Conservation (phyloP, 2,329 filamentous ascomycete genomes). For the Fusarium sterilihyphosum region DNA sequence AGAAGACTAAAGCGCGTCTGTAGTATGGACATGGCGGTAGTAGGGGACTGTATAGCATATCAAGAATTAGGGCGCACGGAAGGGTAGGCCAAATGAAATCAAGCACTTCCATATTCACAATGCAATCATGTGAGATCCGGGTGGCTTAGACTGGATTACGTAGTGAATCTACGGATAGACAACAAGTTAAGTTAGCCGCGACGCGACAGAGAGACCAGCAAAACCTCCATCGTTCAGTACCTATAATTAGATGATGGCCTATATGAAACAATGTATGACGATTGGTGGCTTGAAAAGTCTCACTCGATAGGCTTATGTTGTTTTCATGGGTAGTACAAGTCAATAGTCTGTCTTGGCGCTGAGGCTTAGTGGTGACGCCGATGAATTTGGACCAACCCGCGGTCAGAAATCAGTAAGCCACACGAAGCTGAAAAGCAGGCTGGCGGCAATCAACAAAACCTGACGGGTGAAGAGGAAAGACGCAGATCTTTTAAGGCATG, state of each 20-base stretch:
- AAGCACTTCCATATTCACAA: rapidly evolving
- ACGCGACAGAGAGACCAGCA: too few relatives aligned
- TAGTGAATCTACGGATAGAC: too few relatives aligned
- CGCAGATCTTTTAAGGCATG: rapidly evolving
- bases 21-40: too few relatives aligned
- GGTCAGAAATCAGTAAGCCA: background rate
- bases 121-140: rapidly evolving
- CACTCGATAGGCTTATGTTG: background rate
- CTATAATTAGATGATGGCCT: background rate
- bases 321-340: rapidly evolving
- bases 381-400: background rate
- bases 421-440: background rate
- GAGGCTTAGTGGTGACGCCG: rapidly evolving
- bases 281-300: background rate
- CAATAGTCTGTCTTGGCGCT: background rate
- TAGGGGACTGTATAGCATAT: too few relatives aligned
- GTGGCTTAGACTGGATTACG: background rate
- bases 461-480: background rate
- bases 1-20: background rate
- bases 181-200: too few relatives aligned
- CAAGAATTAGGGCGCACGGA: too few relatives aligned
- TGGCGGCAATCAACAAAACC: background rate
- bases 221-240: rapidly evolving
- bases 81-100: too few relatives aligned
- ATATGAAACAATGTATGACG: rapidly evolving